Evolutionary conservation across 2,329 filamentous ascomycete genomes (phyloP), one percentile per base, ranked within the genome.

Genomic region (Pseudofabraea citricarpa): DNA sequence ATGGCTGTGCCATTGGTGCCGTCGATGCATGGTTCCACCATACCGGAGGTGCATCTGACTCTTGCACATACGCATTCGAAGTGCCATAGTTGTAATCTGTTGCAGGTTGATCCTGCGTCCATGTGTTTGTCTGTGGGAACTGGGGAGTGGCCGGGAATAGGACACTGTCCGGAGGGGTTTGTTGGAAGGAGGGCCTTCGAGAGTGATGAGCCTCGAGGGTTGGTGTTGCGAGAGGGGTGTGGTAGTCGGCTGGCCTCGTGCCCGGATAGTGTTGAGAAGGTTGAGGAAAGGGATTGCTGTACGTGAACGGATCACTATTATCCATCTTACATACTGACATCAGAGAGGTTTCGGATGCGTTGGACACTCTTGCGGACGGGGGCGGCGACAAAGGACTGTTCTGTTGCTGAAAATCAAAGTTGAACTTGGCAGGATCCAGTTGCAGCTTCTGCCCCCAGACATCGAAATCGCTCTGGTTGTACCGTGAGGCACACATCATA

Each of bases 401-500:
- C 43, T 69, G 62, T 13, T 37, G 35, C 9, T 70, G 63, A 49
- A 66, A 59, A 37, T 72, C 68, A 33, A 77, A 60, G 47, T 66
- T 66, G 55, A 77, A 76, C 47, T 72, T 71, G 5, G 53, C 23
- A 15, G 49, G 40, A 29, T 56, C 50, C 8, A 46, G 37, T 45
- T 77, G 70, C 35, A 78, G 65, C 46, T 74, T 71, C 51, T 74
- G 69, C 29, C 69, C 65, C 76, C 77, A 81, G 36, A 62, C 55
- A 39, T 69, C 59, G 58, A 66, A 55, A 66, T 59, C 61, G 68
- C 61, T 65, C 56, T 72, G 57, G 64, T 66, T 61, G 63, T 68
- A 59, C 59, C 54, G 65, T 53, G 64, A 55, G 36, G 59, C 47
- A 36, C 56, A 56, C 50, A 62, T 64, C 51, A 52, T 54, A 4